phyloP scores from a whole-genome alignment of 768 basidiomycete species.

The Trametes cinnabarina region DNA sequence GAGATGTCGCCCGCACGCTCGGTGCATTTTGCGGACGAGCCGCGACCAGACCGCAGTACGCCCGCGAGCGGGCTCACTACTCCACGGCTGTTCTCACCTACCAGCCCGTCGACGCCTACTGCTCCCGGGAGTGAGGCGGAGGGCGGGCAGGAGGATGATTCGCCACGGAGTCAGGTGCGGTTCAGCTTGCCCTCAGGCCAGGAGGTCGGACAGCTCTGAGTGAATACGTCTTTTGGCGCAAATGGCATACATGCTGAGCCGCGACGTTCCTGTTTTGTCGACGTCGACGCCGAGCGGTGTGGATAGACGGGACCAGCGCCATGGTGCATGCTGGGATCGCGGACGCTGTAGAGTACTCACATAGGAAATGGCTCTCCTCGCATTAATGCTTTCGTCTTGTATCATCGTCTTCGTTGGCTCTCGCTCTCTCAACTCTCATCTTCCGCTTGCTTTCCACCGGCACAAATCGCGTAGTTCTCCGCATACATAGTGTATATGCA shows the following conservation, averaged over 20 bases:
- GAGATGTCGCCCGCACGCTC: constrained; percentile 48
- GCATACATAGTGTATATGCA: constrained; percentile 1
- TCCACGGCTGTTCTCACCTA: constrained; percentile 19
- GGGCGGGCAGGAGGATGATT: constrained; percentile 22
- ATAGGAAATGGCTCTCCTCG: background rate
- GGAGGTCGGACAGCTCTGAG: constrained; percentile 7
- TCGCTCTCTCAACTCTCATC: background rate
- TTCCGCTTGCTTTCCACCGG: background rate
- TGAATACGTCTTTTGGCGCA: background rate
- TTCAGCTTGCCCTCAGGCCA: constrained; percentile 19
- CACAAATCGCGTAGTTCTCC: background rate
- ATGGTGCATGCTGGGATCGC: constrained; percentile 12
- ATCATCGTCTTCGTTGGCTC: background rate
- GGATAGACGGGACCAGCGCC: constrained; percentile 9
- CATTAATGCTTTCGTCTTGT: constrained; percentile 6
- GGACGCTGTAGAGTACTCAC: constrained; percentile 9
- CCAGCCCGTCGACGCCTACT: constrained; percentile 18
- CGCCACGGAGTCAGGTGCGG: constrained; percentile 21
- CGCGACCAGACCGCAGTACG: constrained; percentile 15
- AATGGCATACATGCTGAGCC: background rate
- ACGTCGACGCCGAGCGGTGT: background rate
- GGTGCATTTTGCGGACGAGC: constrained; percentile 45
- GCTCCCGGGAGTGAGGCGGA: constrained; percentile 21
- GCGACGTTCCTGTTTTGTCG: background rate
- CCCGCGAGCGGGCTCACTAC: constrained; percentile 12